These are phyloP conservation scores for Umbelopsis sp. DNA, from an alignment of 192 early-diverging fungal genomes.

Conservation along the genomic window DNA sequence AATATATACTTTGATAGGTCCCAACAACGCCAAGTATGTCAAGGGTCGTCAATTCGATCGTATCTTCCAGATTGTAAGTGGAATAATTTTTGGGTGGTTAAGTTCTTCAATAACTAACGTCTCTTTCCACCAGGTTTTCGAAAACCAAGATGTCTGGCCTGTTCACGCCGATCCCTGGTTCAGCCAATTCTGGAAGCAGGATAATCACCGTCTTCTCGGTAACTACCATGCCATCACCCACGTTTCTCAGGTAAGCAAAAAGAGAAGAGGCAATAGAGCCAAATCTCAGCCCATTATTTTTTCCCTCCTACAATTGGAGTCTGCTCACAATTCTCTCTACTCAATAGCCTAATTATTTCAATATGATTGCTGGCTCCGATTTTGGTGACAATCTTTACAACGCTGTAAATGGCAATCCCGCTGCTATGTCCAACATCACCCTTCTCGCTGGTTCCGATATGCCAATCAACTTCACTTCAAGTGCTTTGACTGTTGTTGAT, in stretches of 20 bases:
- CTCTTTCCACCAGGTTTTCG: background rate
- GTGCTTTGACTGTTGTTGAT: background rate
- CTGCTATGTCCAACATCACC: background rate
- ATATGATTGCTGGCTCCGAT: background rate
- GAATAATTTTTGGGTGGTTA: background rate
- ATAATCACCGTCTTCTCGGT: slow-evolving; percentile 5
- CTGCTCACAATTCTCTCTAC: background rate
- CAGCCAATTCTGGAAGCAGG: background rate
- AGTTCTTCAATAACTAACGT: background rate
- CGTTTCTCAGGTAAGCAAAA: background rate
- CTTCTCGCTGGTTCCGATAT: slow-evolving; percentile 5
- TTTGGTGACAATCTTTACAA: slow-evolving; percentile 7
- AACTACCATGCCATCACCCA: slow-evolving; percentile 1
- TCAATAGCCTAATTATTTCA: slow-evolving; percentile 5
- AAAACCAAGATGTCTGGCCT: background rate
- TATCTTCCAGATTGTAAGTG: background rate
- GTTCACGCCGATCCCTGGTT: slow-evolving; percentile 4
- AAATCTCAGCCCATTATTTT: background rate
- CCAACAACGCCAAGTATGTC: background rate
- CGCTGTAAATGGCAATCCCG: background rate
- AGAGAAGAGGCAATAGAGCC: background rate
- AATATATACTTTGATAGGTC: background rate
- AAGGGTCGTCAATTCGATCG: slow-evolving; percentile 3
- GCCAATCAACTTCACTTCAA: background rate
- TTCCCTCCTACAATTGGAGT: too few species aligned